These are phyloP conservation scores for Emergomyces orientalis DNA, from an alignment of 2,329 filamentous ascomycete genomes.

Conservation along the genomic window DNA sequence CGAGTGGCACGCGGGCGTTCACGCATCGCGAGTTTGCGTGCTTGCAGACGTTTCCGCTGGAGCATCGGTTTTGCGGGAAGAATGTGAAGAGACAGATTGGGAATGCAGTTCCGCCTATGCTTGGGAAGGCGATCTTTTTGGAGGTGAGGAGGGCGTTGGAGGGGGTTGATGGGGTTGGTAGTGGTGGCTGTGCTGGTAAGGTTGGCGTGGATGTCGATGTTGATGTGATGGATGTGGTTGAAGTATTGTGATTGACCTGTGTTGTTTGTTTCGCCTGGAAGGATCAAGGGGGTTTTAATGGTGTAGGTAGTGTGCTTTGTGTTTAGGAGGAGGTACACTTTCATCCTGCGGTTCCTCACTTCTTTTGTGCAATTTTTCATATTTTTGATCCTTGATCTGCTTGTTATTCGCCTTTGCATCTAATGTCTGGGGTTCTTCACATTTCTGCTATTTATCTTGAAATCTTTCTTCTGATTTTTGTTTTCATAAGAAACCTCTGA, in stretches of 20 bases:
- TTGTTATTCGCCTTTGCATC: no score
- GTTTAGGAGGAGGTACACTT: no score
- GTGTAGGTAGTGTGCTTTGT: neutral
- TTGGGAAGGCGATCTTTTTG: slow-evolving; percentile 34
- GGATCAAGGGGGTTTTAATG: neutral
- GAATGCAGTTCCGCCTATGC: slow-evolving; percentile 62
- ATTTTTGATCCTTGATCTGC: no score
- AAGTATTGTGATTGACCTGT: neutral
- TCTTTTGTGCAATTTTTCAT: no score
- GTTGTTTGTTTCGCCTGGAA: neutral
- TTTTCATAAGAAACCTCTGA: neutral
- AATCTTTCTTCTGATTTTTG: neutral
- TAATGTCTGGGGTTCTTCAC: neutral
- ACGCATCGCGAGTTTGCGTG: slow-evolving; percentile 59
- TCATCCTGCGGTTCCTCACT: no score
- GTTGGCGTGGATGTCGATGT: neutral
- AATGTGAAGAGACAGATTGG: slow-evolving; percentile 56
- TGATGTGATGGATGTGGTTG: neutral
- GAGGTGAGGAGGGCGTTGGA: slow-evolving; percentile 31
- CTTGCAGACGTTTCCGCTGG: slow-evolving; percentile 58
- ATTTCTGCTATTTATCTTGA: neutral
- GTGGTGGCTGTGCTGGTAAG: neutral
- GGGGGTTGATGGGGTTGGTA: slow-evolving; percentile 25
- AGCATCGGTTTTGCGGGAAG: slow-evolving; percentile 47
- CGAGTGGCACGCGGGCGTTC: slow-evolving; percentile 52